These are phyloP conservation scores for Panaeolus papilionaceus DNA, from an alignment of 768 basidiomycete genomes.

Conservation along the genomic window DNA sequence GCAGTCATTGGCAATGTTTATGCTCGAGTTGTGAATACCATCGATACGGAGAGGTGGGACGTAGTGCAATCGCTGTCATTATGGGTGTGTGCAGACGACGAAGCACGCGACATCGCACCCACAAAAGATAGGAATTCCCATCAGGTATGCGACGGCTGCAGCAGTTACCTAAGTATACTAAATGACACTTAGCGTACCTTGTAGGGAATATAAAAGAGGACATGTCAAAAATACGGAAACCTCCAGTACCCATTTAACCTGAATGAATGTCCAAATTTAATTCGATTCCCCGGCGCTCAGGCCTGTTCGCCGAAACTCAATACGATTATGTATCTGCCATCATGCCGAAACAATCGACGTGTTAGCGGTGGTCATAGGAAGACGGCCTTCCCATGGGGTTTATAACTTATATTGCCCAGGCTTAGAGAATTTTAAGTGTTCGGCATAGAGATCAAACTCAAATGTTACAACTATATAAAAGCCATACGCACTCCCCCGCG, in stretches of 20 bases:
- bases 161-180: background rate
- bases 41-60: background rate
- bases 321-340: background rate
- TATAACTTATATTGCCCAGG: background rate
- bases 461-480: constrained; percentile 7
- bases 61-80: background rate
- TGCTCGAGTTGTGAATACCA: background rate
- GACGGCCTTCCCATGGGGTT: background rate
- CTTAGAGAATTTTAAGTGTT: background rate
- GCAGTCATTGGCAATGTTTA: background rate
- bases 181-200: background rate
- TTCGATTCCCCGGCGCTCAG: constrained; percentile 7
- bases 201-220: background rate
- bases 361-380: background rate
- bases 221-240: background rate
- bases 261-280: background rate
- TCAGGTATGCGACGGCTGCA: background rate
- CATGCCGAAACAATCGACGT: constrained; percentile 2
- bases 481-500: background rate
- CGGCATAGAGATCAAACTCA: constrained; percentile 13
- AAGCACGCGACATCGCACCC: background rate
- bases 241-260: background rate
- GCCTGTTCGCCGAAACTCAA: background rate
- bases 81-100: too few relatives aligned
- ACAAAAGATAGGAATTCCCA: background rate